phyloP scores from a whole-genome alignment of 2,329 filamentous ascomycete genomes.

The Sporothrix luriei region DNA sequence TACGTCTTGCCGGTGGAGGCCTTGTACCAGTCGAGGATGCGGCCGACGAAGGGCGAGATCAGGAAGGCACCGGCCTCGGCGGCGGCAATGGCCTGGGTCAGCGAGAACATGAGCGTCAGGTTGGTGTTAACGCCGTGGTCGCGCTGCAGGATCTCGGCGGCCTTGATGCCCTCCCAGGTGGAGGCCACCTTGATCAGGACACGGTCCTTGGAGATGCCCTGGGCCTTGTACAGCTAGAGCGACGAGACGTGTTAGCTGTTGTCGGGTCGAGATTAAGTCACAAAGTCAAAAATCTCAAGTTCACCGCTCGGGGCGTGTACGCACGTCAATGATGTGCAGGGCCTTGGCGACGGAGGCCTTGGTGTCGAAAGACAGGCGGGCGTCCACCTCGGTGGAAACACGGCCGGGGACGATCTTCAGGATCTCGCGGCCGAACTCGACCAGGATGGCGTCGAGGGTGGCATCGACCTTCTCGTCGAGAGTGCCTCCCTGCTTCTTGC shows the following conservation, averaged over 20 bases:
- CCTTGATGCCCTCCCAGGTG: conserved; percentile 99
- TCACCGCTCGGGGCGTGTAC: not conserved
- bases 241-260: conserved; percentile 25
- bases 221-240: conserved; percentile 83
- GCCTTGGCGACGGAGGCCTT: conserved; percentile 93
- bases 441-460: conserved; percentile 89
- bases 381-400: conserved; percentile 98
- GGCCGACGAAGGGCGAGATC: conserved; percentile 98
- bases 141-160: conserved; percentile 92
- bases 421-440: conserved; percentile 98
- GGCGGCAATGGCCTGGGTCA: conserved; percentile 89
- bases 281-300: too few species aligned
- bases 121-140: conserved; percentile 98
- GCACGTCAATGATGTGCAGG: conserved; percentile 89
- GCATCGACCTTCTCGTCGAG: conserved; percentile 83
- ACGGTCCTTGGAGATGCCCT: conserved; percentile 90
- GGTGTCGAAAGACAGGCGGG: conserved; percentile 92
- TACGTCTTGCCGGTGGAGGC: conserved; percentile 92
- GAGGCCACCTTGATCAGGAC: conserved; percentile 98
- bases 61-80: conserved; percentile 95
- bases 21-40: conserved; percentile 99
- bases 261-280: not conserved
- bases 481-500: conserved; percentile 71
- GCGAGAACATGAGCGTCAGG: conserved; percentile 98
- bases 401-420: conserved; percentile 96